These are phyloP conservation scores for Gonapodya prolifera DNA, from an alignment of 192 early-diverging fungal species.

Conservation along the genomic window DNA sequence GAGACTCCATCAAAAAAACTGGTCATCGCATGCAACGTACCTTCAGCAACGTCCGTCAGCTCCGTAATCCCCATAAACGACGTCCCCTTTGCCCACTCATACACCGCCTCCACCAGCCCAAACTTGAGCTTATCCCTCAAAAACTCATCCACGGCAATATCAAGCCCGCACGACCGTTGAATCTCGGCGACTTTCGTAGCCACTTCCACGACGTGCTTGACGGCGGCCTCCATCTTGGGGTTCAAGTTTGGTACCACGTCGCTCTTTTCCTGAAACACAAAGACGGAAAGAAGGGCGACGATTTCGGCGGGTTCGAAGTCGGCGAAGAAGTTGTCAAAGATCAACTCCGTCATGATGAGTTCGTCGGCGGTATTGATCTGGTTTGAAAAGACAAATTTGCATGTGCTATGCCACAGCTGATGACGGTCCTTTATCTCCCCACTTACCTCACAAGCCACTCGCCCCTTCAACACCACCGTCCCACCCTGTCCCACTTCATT, in stretches of 20 bases:
- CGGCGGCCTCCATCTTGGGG: conserved; percentile 37
- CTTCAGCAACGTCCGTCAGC: conserved; percentile 89
- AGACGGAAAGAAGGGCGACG: conserved; percentile 81
- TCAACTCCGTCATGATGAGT: conserved; percentile 83
- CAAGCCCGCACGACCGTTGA: conserved; percentile 58
- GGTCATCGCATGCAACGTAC: conserved; percentile 17
- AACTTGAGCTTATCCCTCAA: conserved; percentile 40
- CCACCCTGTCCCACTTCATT: no score
- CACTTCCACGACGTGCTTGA: conserved; percentile 48
- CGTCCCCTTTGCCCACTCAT: conserved; percentile 94
- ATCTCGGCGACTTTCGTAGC: conserved; percentile 56
- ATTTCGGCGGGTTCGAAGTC: conserved; percentile 86
- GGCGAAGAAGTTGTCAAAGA: conserved; percentile 83
- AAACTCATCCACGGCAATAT: conserved; percentile 14
- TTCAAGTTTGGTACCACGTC: conserved; percentile 49
- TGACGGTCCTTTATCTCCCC: background rate
- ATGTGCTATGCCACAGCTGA: conserved; percentile 8
- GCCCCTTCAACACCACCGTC: conserved; percentile 88
- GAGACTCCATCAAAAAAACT: background rate
- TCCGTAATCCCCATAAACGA: conserved; percentile 83
- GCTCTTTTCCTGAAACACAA: conserved; percentile 90
- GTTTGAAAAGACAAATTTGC: background rate
- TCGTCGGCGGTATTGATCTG: conserved; percentile 92
- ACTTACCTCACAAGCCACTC: conserved; percentile 78
- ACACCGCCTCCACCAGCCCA: conserved; percentile 89